A percentile compares a stretch with the other conserved stretches of the same genome.
These are phyloP conservation scores for Oryza coarctata DNA, from an alignment of 176 grass and related monocot species.

Conservation along the genomic window DNA sequence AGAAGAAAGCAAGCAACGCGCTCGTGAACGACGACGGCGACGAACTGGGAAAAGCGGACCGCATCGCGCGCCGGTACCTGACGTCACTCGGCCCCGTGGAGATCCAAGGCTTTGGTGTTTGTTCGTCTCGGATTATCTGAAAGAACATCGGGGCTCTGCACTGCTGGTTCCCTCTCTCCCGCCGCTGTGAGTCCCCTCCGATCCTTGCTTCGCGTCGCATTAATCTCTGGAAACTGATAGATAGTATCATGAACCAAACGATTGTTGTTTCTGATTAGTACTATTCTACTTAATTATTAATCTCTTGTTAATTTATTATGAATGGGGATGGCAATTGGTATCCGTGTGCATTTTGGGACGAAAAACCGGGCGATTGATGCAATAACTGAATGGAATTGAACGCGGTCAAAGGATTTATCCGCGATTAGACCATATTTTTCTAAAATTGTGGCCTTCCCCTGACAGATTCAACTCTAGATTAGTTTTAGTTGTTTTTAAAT, in stretches of 20 bases:
- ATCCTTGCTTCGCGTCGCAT: not conserved
- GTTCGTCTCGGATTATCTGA: constrained; percentile 5
- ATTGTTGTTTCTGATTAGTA: not conserved
- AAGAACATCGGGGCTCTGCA: not conserved
- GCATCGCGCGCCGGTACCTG: constrained; percentile 34
- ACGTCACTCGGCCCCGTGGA: constrained; percentile 29
- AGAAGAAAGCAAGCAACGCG: not conserved
- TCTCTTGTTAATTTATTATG: no score
- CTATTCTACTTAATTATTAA: no score
- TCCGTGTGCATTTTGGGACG: not conserved
- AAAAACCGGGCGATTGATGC: not conserved
- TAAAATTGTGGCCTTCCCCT: not conserved
- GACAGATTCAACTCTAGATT: not conserved
- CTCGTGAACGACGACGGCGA: constrained; percentile 19
- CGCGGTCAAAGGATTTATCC: not conserved
- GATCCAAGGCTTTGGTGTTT: constrained; percentile 5
- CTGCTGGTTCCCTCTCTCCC: not conserved
- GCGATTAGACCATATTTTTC: not conserved
- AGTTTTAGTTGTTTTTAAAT: not conserved
- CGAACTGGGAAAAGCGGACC: constrained; percentile 6
- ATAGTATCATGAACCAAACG: not conserved
- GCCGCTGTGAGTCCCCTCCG: constrained; percentile 21
- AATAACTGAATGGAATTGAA: not conserved
- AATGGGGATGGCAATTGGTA: not conserved
- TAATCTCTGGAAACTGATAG: not conserved